Base-by-base conservation (phyloP, 108 stramenopile genomes). In the Pseudonitzschia delicatissima region DNA sequence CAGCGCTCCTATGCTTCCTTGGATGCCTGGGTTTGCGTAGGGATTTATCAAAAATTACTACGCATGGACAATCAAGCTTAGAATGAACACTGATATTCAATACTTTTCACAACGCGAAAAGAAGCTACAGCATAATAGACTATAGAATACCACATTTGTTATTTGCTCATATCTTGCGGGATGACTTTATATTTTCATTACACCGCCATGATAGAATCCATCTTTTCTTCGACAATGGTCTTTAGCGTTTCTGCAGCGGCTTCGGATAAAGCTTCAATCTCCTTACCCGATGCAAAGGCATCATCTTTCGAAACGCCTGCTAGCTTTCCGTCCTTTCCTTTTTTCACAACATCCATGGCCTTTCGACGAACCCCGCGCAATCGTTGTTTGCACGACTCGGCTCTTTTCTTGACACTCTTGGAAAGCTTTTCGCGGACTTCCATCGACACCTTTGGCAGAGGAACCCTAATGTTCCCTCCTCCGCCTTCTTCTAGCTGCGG, bases 281-380 rank as follows among this genome's bases (percentile, higher is more conserved):
- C 90, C 58, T 91, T 90, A 2, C 71, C 86, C 33, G 72, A 74
- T 9, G 88, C 82, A 77, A 91, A 94, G 40, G 90, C 93, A 60
- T 94, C 93, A 78, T 94, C 93, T 37, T 94, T 91, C 13, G 85
- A 87, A 61, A 91, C 74, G 23, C 87, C 87, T 31, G 82, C 76
- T 13, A 94, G 44, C 72, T 91, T 91, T 20, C 92, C 93, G 70
- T 89, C 87, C 67, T 71, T 82, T 0, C 90, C 93, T 57, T 79
- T 75, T 50, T 91, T 94, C 40, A 89, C 73, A 49, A 80, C 58
- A 66, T 91, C 87, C 83, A 86, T 84, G 15, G 85, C 86, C 64
- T 72, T 79, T 26, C 88, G 79, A 63, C 93, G 78, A 29, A 94
- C 82, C 50, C 71, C 75, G 28, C 93, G 86, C 55, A 94, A 73